Percentiles rank a stretch among this genome's conserved stretches.
These are phyloP conservation scores for Arabidopsis hybrid DNA, from an alignment of 441 rosid species.

Conservation along the genomic window DNA sequence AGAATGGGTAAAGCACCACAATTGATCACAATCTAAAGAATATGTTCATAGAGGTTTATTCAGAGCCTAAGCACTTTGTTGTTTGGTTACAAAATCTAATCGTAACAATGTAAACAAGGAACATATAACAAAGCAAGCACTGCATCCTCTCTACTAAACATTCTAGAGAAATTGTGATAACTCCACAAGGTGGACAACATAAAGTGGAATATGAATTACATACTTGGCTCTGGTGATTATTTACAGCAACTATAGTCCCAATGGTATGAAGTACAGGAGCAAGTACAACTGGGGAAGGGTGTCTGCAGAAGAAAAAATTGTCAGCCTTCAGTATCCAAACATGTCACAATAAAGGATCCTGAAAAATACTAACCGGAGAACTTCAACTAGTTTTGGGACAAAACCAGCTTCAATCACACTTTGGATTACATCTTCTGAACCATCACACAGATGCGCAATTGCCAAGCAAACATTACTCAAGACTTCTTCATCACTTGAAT, in stretches of 20 bases:
- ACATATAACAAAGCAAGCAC: neutral
- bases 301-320: slow-evolving; percentile 47
- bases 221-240: slow-evolving; percentile 87
- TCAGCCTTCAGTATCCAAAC: neutral
- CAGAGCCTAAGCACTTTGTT: neutral
- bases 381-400: slow-evolving; percentile 70
- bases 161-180: too few relatives aligned
- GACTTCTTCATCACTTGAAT: slow-evolving; percentile 78
- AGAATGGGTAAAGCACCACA: slow-evolving; percentile 50
- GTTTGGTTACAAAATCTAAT: neutral
- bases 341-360: neutral
- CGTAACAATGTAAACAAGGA: neutral
- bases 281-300: slow-evolving; percentile 74
- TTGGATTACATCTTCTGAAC: slow-evolving; percentile 80
- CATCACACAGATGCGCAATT: slow-evolving; percentile 83
- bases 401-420: slow-evolving; percentile 78
- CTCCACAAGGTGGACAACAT: neutral
- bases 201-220: neutral
- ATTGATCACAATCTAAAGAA: slow-evolving; percentile 49
- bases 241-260: slow-evolving; percentile 78
- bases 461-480: slow-evolving; percentile 91
- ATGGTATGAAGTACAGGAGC: slow-evolving; percentile 81
- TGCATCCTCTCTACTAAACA: neutral
- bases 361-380: slow-evolving; percentile 59
- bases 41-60: neutral